These are phyloP conservation scores for Myrica gale DNA, from an alignment of 306 rosid genomes.

Conservation along the genomic window DNA sequence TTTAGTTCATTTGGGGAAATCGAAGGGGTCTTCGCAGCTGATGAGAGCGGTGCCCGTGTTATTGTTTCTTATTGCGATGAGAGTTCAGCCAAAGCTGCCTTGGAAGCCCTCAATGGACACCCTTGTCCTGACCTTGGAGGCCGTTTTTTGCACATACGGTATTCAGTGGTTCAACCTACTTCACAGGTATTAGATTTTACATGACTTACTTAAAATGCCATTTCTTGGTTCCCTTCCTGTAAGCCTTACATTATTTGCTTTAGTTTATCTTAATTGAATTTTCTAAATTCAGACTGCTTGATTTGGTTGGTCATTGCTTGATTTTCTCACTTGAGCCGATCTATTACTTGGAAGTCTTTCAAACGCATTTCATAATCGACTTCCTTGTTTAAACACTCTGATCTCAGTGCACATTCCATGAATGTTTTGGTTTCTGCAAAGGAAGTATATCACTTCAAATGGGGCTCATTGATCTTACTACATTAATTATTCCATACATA, in stretches of 20 bases:
- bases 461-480: not conserved
- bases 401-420: not conserved
- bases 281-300: not conserved
- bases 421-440: not conserved
- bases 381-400: not conserved
- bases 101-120: constrained; percentile 55
- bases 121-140: constrained; percentile 66
- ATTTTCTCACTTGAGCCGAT: not conserved
- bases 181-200: constrained; percentile 35
- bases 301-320: not conserved
- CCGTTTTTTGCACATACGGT: constrained; percentile 69
- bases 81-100: constrained; percentile 55
- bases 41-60: constrained; percentile 79
- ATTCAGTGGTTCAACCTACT: constrained; percentile 60
- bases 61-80: constrained; percentile 55
- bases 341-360: no score
- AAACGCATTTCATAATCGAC: not conserved
- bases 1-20: constrained; percentile 65
- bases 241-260: not conserved
- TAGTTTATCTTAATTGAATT: not conserved
- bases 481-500: not conserved
- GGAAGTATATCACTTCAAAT: not conserved
- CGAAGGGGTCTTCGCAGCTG: constrained; percentile 66
- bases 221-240: not conserved
- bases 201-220: not conserved